phyloP scores from a whole-genome alignment of 139 green algal species.

The Dunaliella primolecta region DNA sequence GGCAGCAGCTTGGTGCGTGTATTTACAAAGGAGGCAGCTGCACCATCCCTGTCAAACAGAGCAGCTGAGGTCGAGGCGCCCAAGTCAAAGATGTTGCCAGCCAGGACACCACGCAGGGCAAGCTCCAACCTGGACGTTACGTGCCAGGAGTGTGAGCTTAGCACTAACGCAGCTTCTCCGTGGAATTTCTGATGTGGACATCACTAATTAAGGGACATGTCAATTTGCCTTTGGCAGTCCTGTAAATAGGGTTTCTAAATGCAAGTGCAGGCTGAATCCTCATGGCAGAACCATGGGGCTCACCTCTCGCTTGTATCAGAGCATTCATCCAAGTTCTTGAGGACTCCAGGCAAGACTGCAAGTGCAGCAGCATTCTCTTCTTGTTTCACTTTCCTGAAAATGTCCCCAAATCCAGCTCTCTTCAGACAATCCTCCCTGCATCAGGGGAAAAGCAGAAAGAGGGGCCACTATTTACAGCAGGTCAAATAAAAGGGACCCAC shows the following conservation, averaged over 20 bases:
- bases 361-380: slow-evolving; percentile 71
- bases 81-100: slow-evolving; percentile 91
- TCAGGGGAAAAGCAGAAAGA: neutral
- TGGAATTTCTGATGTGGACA: neutral
- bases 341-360: slow-evolving; percentile 51
- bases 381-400: slow-evolving; percentile 66
- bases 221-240: neutral
- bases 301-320: neutral
- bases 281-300: neutral
- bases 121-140: slow-evolving; percentile 32
- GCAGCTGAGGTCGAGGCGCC: slow-evolving; percentile 57
- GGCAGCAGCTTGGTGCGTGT: slow-evolving; percentile 55
- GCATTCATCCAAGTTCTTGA: slow-evolving; percentile 32
- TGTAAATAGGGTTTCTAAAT: neutral
- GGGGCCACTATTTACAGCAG: neutral
- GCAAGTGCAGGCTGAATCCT: neutral
- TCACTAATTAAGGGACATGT: neutral
- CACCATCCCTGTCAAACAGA: slow-evolving; percentile 30
- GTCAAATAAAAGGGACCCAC: neutral
- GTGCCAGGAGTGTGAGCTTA: neutral
- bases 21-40: slow-evolving; percentile 35
- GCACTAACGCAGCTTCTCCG: neutral
- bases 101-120: slow-evolving; percentile 65
- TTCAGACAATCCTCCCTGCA: slow-evolving; percentile 61
- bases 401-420: slow-evolving; percentile 60